These are phyloP conservation scores for Candida andamanensis DNA, from an alignment of 805 yeast genomes.

Conservation along the genomic window DNA sequence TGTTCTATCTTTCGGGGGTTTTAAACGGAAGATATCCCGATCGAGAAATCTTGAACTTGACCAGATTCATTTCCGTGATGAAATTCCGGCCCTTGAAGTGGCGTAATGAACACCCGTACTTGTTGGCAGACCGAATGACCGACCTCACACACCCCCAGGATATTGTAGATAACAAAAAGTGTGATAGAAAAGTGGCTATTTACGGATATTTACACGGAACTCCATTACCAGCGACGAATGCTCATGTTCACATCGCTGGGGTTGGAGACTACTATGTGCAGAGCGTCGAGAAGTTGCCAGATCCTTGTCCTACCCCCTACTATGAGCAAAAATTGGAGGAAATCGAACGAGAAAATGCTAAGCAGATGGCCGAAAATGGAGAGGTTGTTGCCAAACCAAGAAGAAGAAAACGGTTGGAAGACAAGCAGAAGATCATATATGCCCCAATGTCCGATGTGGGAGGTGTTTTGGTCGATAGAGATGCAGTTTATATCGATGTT, in stretches of 20 bases:
- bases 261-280: slow-evolving; percentile 82
- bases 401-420: slow-evolving; percentile 88
- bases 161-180: slow-evolving; percentile 72
- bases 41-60: slow-evolving; percentile 85
- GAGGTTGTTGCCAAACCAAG: slow-evolving; percentile 47
- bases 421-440: slow-evolving; percentile 86
- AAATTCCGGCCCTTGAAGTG: slow-evolving; percentile 98
- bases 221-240: slow-evolving; percentile 61
- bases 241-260: slow-evolving; percentile 91
- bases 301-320: slow-evolving; percentile 98
- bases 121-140: slow-evolving; percentile 84
- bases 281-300: slow-evolving; percentile 84
- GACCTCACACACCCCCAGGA: slow-evolving; percentile 90
- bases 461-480: slow-evolving; percentile 94
- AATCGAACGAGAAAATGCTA: slow-evolving; percentile 65
- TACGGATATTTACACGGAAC: slow-evolving; percentile 97
- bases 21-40: slow-evolving; percentile 97
- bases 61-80: slow-evolving; percentile 93
- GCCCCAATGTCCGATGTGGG: slow-evolving; percentile 99
- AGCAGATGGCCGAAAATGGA: slow-evolving; percentile 59
- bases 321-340: slow-evolving; percentile 84
- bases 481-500: slow-evolving; percentile 91
- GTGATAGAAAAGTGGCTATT: slow-evolving; percentile 83
- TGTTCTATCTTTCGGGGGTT: slow-evolving; percentile 91
- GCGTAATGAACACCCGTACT: slow-evolving; percentile 97